A percentile compares a stretch with the other conserved stretches of the same genome.
These are phyloP conservation scores for Cymbopogon citratus DNA, from an alignment of 176 grass and related monocot species.

Conservation along the genomic window DNA sequence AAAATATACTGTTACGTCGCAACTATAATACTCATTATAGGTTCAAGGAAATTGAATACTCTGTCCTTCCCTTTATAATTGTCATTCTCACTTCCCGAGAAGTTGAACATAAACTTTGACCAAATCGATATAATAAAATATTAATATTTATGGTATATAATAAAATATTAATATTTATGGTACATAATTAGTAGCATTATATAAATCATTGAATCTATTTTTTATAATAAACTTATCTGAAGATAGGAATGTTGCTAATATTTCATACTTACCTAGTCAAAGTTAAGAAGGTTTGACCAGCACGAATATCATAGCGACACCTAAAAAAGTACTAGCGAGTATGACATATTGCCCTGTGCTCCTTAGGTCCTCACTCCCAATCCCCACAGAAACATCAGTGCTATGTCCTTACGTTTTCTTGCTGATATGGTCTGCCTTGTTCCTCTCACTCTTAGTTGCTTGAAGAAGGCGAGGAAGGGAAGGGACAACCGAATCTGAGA, in stretches of 20 bases:
- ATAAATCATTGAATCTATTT: neutral
- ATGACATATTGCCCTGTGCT: neutral
- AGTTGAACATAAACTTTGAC: neutral
- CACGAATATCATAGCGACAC: neutral
- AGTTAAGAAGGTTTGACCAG: neutral
- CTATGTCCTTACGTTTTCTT: neutral
- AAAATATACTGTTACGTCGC: neutral
- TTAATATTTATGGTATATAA: neutral
- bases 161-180: neutral
- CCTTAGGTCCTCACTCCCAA: neutral
- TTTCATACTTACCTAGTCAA: neutral
- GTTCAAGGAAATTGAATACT: neutral
- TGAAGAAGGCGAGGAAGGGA: slow-evolving; percentile 97
- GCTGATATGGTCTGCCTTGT: slow-evolving; percentile 1
- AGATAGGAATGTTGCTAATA: neutral
- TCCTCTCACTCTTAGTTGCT: slow-evolving; percentile 61
- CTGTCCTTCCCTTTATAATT: neutral
- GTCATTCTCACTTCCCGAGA: neutral
- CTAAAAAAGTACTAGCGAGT: neutral
- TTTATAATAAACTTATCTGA: neutral
- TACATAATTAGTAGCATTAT: neutral
- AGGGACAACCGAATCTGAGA: slow-evolving; percentile 79
- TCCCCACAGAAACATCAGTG: neutral
- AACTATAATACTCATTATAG: neutral
- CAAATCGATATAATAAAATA: neutral